phyloP scores from a whole-genome alignment of 139 green algal species.

The Deuterostichococcus epilithicus region DNA sequence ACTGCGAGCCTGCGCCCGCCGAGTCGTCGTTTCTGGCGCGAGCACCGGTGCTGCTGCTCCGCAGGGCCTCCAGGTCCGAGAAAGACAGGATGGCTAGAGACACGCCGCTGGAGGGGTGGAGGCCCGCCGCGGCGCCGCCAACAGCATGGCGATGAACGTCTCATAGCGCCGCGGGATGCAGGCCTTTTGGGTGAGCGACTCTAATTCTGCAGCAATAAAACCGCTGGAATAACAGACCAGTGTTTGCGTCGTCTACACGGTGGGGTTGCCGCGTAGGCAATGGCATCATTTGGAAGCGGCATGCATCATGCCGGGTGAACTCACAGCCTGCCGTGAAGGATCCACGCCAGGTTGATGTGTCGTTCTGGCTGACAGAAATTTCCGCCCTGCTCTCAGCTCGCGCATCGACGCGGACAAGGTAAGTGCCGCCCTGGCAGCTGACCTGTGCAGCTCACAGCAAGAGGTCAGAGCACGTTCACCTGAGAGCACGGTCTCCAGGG shows the following conservation, averaged over 20 bases:
- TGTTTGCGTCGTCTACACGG: too few relatives aligned
- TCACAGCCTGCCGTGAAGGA: slow-evolving; percentile 67
- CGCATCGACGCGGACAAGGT: background rate
- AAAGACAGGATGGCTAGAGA: slow-evolving; percentile 87
- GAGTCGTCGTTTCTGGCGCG: background rate
- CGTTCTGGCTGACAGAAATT: slow-evolving; percentile 64
- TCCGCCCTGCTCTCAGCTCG: slow-evolving; percentile 18
- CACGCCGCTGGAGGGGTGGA: slow-evolving; percentile 76
- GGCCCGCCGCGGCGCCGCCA: slow-evolving; percentile 60
- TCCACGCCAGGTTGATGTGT: slow-evolving; percentile 59
- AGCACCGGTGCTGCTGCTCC: slow-evolving; percentile 38
- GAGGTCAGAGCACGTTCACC: background rate
- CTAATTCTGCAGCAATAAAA: slow-evolving; percentile 63
- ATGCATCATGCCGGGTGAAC: background rate
- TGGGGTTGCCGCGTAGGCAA: too few relatives aligned
- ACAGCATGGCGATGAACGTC: slow-evolving; percentile 84
- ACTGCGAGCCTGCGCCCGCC: background rate
- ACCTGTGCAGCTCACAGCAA: background rate
- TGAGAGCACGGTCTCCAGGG: too few relatives aligned
- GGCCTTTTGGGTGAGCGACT: slow-evolving; percentile 86
- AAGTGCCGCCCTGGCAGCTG: slow-evolving; percentile 3
- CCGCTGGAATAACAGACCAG: too few relatives aligned
- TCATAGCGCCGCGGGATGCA: slow-evolving; percentile 19
- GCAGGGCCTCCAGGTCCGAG: slow-evolving; percentile 76
- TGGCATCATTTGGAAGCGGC: background rate